Evolutionary conservation across 371 early-diverging fungal species (phyloP).

Genomic region (Mortierella sp.): DNA sequence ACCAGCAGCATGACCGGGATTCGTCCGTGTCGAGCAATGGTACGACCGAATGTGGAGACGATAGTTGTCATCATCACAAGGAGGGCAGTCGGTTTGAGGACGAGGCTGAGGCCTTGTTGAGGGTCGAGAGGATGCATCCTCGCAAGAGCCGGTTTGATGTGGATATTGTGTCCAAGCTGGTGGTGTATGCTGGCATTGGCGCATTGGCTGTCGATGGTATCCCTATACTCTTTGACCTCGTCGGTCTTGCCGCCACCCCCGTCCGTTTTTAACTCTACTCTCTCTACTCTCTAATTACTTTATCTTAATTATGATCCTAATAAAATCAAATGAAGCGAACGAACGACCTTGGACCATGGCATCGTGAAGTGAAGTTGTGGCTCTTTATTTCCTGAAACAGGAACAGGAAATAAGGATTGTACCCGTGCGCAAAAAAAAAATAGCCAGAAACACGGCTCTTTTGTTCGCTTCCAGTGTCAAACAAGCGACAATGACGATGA

Average conservation of each 20-base stretch:
- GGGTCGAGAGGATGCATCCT: conserved; percentile 66
- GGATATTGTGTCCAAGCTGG: conserved; percentile 76
- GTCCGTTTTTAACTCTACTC: conserved; percentile 24
- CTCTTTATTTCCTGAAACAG: too few species aligned
- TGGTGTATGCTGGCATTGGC: conserved; percentile 80
- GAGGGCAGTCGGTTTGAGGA: conserved; percentile 35
- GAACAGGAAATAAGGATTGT: too few species aligned
- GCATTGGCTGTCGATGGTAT: conserved; percentile 66
- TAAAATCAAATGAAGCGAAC: not conserved
- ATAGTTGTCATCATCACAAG: not conserved
- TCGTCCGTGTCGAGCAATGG: conserved; percentile 35
- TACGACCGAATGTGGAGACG: conserved; percentile 35
- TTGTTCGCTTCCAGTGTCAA: not conserved
- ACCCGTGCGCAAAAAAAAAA: too few species aligned
- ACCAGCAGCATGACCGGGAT: conserved; percentile 32
- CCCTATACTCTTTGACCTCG: conserved; percentile 64
- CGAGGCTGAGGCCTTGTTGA: conserved; percentile 57
- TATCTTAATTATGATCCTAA: not conserved
- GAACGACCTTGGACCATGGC: not conserved
- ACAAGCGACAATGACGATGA: not conserved
- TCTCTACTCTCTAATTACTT: not conserved
- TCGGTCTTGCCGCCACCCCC: conserved; percentile 43
- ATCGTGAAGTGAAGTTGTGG: too few species aligned
- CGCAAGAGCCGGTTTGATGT: conserved; percentile 71
- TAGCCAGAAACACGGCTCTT: too few species aligned